A percentile compares a stretch with the other conserved stretches of the same genome.
Evolutionary conservation across 352 stramenopile species (phyloP).

Genomic region (Phytophthora fragariaefolia): DNA sequence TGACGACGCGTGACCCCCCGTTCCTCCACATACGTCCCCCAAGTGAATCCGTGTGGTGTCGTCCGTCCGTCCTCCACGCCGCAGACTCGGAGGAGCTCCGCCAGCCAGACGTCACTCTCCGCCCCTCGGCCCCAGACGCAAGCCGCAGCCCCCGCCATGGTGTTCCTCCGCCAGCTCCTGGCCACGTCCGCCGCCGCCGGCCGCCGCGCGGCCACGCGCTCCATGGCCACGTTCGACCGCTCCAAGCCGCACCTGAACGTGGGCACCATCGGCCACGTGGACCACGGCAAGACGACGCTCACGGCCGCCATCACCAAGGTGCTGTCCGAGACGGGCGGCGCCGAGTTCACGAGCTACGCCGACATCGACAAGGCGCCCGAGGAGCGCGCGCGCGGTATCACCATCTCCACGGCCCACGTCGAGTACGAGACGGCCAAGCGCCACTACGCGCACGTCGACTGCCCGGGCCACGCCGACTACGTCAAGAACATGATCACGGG

Average conservation of each 20-base stretch:
- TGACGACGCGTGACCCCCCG: neutral
- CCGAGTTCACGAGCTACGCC: constrained; percentile 88
- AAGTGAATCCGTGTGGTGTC: neutral
- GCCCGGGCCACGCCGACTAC: constrained; percentile 86
- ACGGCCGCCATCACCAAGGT: constrained; percentile 97
- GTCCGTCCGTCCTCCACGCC: constrained; percentile 23
- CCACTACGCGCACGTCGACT: constrained; percentile 94
- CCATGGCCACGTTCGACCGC: constrained; percentile 81
- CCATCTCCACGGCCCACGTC: constrained; percentile 40
- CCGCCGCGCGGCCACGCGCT: constrained; percentile 23
- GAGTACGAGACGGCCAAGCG: constrained; percentile 39
- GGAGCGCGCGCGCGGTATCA: constrained; percentile 44
- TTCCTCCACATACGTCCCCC: neutral
- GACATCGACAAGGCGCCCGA: constrained; percentile 98
- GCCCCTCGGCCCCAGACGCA: constrained; percentile 9
- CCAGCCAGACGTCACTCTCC: constrained; percentile 16
- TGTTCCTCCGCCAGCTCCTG: constrained; percentile 40
- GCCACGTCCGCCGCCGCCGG: constrained; percentile 23
- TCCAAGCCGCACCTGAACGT: constrained; percentile 97
- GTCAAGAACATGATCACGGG: constrained; percentile 99
- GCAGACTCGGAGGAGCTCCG: constrained; percentile 7
- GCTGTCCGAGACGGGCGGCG: constrained; percentile 76
- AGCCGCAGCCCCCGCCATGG: constrained; percentile 20
- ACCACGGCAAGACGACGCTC: constrained; percentile 97
- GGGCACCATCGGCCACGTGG: constrained; percentile 97